Evolutionary conservation across 768 basidiomycete species (phyloP), one percentile per base, ranked within the genome.

Genomic region (Xerocomus spinulosus): DNA sequence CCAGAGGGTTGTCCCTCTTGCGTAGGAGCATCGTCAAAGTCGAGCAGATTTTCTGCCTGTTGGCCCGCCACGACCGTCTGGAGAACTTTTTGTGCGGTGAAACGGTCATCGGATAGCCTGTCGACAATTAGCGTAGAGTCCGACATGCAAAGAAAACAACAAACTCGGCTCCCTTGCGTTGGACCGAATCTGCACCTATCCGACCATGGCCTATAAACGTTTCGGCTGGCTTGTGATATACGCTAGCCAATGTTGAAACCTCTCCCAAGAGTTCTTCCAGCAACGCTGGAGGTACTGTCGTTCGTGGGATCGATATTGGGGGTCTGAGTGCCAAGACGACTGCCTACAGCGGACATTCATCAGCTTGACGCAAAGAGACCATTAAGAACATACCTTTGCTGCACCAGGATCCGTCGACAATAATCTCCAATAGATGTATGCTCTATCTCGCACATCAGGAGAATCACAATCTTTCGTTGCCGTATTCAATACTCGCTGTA

Each of bases 391-490:
- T 52, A 90, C 93, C 78, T 97, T 99, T 0, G 96, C 95, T 15
- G 95, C 92, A 2, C 82, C 90, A 1, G 94, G 91, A 66, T 99
- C 95, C 47, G 92, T 93, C 6, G 92, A 95, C 23, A 99, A 67
- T 53, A 99, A 62, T 51, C 96, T 77, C 96, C 96, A 99, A 61
- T 98, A 98, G 33, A 98, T 95, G 62, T 98, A 99, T 1, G 96
- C 96, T 41, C 94, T 78, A 66, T 99, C 96, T 34, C 96, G 79
- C 14, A 99, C 91, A 64, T 98, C 95, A 12, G 96, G 91, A 5
- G 87, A 93, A 59, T 99, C 96, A 57, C 93, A 96, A 56, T 93
- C 92, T 62, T 93, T 97, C 3, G 96, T 99, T 0, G 96, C 96
- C 0, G 92, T 93, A 52, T 89, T 85, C 34, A 98, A 71, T 3